Evolutionary conservation across 371 early-diverging fungal genomes (phyloP), one percentile per base, ranked within the genome.

Genomic region (Apophysomyces trapeziformis): DNA sequence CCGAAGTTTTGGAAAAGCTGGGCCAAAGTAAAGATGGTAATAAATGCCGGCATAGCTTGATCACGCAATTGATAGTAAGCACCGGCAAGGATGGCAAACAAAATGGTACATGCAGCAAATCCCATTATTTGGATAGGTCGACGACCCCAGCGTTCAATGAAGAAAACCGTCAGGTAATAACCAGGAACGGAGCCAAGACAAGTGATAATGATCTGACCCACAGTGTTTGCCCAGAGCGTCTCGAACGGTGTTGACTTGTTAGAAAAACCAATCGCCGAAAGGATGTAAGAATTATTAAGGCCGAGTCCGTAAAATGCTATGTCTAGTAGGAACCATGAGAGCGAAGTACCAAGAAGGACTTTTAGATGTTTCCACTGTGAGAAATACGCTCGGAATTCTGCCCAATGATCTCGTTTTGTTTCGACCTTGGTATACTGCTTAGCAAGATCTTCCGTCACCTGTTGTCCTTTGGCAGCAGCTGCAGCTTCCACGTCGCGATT

Each of bases 1-100:
- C 96, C 96, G 79, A 95, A 95, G 86, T 95, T 91, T 80, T 88
- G 89, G 85, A 94, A 93, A 9, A 85, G 64, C 74, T 93, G 92
- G 11, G 91, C 90, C 47, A 91, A 73, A 16, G 91, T 89, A 75
- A 89, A 93, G 65, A 94, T 66, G 47, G 83, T 78, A 54, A 94
- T 82, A 74, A 94, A 93, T 37, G 85, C 84, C 45, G 85, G 85
- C 58, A 88, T 78, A 21, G 86, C 83, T 35, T 72, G 76, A 68
- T 82, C 80, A 38, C 84, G 66, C 38, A 89, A 75, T 60, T 80
- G 64, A 60, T 88, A 63, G 73, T 89, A 92, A 21, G 82, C 87
- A 66, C 84, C 90, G 26, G 89, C 92, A 63, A 95, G 86, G 72
- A 93, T 83, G 69, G 85, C 83, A 73, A 94, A 91, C 45, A 92